Evolutionary conservation across 345 rosid species (phyloP), one percentile per base, ranked within the genome.

Genomic region (Lumnitzera racemosa): DNA sequence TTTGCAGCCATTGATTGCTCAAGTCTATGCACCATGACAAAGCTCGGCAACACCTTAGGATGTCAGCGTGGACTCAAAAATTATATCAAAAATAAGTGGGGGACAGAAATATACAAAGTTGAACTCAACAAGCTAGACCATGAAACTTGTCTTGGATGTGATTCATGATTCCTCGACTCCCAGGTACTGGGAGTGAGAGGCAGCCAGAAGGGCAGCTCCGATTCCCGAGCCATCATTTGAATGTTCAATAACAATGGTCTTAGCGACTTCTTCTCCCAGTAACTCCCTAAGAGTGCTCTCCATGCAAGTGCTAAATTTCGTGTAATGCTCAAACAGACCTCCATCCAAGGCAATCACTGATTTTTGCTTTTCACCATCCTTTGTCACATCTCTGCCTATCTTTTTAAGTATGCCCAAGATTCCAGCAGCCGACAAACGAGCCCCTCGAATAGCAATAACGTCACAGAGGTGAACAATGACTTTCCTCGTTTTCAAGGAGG

Each of bases 151-250:
- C 51, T 48, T 20, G 31, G 31, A 27, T 27, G 43, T 4, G 43
- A 36, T n/a, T 66, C 58, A 66, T 41, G 62, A 46, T 69, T 76
- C 80, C 43, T 71, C 72, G 0, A 64, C 75, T 52, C 63, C 69
- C 16, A 59, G 70, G 68, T 81, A 85, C 58, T 78, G 80, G 49
- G 96, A 88, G 66, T 83, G 90, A 2, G 92, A 85, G 27, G 96
- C 96, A 0, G 92, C 92, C 16, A 88, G 76, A 59, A 88, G 87
- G 14, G 96, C 86, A 27, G 90, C 96, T 46, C 96, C 96, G n/a
- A 83, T 81, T 62, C 96, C 96, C 0, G 96, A 88, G 51, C 96
- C 96, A 46, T 88, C 92, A 8, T 80, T 83, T 13, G 92, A 82
- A 56, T 57, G 92, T 73, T 72, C 72, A 4, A 78, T 61, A 49